These are phyloP conservation scores for Globisporangium lucens DNA, from an alignment of 352 stramenopile species.

Conservation along the genomic window DNA sequence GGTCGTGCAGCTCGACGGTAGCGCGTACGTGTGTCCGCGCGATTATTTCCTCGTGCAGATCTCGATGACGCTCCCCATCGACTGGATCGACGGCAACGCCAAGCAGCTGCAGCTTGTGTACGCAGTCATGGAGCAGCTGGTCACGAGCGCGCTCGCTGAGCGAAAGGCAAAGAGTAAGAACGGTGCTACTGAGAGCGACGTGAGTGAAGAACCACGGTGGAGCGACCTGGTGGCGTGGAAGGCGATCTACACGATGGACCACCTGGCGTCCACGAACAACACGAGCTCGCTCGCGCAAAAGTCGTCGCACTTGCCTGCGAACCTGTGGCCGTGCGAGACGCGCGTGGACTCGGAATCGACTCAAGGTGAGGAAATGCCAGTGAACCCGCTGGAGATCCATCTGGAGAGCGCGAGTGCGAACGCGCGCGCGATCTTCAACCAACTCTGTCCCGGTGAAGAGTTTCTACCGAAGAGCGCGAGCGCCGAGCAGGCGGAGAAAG, in stretches of 20 bases:
- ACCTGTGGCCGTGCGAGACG: conserved; percentile 53
- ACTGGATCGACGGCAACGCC: conserved; percentile 35
- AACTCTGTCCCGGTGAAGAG: conserved; percentile 50
- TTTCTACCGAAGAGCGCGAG: conserved; percentile 67
- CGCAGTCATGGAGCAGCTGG: conserved; percentile 30
- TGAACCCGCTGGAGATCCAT: conserved; percentile 53
- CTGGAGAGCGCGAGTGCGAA: conserved; percentile 57
- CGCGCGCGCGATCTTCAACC: conserved; percentile 57
- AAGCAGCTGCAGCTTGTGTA: conserved; percentile 40
- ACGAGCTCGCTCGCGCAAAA: conserved; percentile 16
- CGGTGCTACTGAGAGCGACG: not conserved
- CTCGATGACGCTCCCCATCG: conserved; percentile 42
- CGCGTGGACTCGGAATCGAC: conserved; percentile 10
- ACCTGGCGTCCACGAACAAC: conserved; percentile 25
- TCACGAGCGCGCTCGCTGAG: conserved; percentile 23
- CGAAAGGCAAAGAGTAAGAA: conserved; percentile 1
- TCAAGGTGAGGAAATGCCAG: not conserved
- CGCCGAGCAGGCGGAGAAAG: conserved; percentile 47
- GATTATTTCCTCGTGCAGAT: conserved; percentile 64
- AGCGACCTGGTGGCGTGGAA: conserved; percentile 43
- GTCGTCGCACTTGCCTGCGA: conserved; percentile 31
- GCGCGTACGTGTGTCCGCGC: conserved; percentile 60
- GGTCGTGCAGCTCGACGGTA: conserved; percentile 64
- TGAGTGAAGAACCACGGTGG: conserved; percentile 4
- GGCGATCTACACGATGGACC: conserved; percentile 64